Conservation (phyloP, 441 rosid species). For the Erodium moschatum region DNA sequence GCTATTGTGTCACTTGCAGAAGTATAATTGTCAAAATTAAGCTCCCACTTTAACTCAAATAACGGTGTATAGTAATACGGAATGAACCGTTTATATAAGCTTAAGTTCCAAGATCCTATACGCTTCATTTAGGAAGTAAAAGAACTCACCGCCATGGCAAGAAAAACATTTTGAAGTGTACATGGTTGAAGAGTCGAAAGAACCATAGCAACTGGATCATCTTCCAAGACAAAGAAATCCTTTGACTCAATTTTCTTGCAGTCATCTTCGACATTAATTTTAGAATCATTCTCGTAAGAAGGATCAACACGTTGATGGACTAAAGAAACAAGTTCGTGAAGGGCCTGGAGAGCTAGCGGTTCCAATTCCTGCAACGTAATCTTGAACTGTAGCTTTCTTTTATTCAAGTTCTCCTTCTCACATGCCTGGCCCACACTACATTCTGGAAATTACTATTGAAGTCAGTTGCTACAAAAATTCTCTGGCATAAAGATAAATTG, state of each 20-base stretch:
- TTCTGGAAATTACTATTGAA: slow-evolving; percentile 28
- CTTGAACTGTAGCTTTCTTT: slow-evolving; percentile 25
- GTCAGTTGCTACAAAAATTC: slow-evolving; percentile 20
- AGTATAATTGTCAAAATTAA: background rate
- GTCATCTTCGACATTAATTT: slow-evolving; percentile 23
- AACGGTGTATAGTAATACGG: background rate
- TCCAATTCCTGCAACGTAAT: slow-evolving; percentile 40
- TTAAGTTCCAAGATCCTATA: slow-evolving; percentile 13
- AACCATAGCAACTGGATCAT: slow-evolving; percentile 63
- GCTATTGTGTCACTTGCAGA: background rate
- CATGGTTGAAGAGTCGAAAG: slow-evolving; percentile 47
- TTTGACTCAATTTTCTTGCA: slow-evolving; percentile 21
- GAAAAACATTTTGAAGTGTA: slow-evolving; percentile 47
- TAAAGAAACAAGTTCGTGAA: slow-evolving; percentile 25
- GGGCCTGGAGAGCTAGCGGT: slow-evolving; percentile 35
- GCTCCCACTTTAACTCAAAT: background rate
- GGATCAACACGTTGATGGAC: slow-evolving; percentile 56
- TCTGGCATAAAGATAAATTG: slow-evolving; percentile 16
- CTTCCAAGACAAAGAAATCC: slow-evolving; percentile 37
- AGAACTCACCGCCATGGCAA: slow-evolving; percentile 63
- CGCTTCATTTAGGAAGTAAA: slow-evolving; percentile 7
- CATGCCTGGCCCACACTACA: slow-evolving; percentile 24
- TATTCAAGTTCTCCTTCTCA: slow-evolving; percentile 26
- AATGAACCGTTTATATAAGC: background rate
- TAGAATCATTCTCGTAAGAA: slow-evolving; percentile 33